phyloP scores from a whole-genome alignment of 164 flowering plant species.

The Cinnamomum micranthum region DNA sequence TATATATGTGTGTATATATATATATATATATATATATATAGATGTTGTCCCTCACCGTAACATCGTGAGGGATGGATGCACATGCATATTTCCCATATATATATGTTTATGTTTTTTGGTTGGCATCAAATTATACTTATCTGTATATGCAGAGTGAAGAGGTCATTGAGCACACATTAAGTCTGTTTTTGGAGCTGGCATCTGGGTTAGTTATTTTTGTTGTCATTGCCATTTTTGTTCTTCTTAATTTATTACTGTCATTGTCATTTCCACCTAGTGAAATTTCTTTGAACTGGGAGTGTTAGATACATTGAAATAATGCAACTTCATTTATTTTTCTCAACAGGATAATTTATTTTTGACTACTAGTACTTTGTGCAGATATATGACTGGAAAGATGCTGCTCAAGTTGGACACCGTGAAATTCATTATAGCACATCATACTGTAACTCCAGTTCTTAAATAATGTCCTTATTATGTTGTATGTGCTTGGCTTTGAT shows the following conservation, averaged over 20 bases:
- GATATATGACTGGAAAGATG: slow-evolving; percentile 97
- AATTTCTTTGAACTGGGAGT: not conserved
- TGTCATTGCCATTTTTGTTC: not conserved
- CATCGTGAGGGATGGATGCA: too few species aligned
- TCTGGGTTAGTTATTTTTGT: slow-evolving; percentile 65
- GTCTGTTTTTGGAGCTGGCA: slow-evolving; percentile 89
- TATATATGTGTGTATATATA: too few species aligned
- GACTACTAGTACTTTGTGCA: slow-evolving; percentile 22
- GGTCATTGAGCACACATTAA: slow-evolving; percentile 87
- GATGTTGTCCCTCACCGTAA: too few species aligned
- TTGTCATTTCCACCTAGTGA: not conserved
- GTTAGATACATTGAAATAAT: too few species aligned
- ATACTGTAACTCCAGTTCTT: slow-evolving; percentile 54
- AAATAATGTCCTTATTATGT: slow-evolving; percentile 5
- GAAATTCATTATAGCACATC: slow-evolving; percentile 78
- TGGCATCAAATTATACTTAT: not conserved
- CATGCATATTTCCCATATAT: too few species aligned
- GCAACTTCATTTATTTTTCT: too few species aligned
- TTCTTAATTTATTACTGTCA: not conserved
- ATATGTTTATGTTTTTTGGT: not conserved
- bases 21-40: too few species aligned
- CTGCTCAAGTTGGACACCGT: slow-evolving; percentile 89
- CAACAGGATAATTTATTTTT: not conserved
- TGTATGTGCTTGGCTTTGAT: not conserved
- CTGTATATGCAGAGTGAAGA: slow-evolving; percentile 71